These are phyloP conservation scores for Lachnum nothofagi DNA, from an alignment of 2,329 filamentous ascomycete species.

Conservation along the genomic window DNA sequence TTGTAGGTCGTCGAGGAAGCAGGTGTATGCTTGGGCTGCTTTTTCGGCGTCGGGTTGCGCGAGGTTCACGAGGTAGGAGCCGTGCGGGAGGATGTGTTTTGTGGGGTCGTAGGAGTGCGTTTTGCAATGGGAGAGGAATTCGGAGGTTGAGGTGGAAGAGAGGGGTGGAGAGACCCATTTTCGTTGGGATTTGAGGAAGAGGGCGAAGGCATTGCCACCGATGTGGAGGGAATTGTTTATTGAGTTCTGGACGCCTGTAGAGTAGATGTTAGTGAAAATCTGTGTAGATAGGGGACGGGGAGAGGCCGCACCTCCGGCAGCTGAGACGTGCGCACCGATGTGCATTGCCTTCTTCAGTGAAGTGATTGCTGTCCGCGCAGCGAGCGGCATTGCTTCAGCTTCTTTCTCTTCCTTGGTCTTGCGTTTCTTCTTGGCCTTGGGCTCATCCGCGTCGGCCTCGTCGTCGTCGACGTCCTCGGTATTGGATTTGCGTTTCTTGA, in stretches of 20 bases:
- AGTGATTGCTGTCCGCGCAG: constrained; percentile 57
- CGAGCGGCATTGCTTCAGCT: constrained; percentile 57
- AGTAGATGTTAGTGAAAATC: too few relatives aligned
- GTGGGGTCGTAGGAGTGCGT: constrained; percentile 66
- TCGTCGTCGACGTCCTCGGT: constrained; percentile 23
- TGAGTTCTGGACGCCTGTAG: constrained; percentile 77
- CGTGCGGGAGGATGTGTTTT: constrained; percentile 79
- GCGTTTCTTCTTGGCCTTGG: constrained; percentile 37
- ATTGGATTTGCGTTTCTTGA: constrained; percentile 27
- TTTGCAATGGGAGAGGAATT: constrained; percentile 65
- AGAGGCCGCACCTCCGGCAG: constrained; percentile 64
- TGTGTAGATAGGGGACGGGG: too few relatives aligned
- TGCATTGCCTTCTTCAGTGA: constrained; percentile 68
- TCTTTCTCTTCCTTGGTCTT: constrained; percentile 55
- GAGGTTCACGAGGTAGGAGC: constrained; percentile 93
- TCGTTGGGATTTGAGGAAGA: constrained; percentile 93
- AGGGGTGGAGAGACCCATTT: constrained; percentile 88
- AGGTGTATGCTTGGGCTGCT: constrained; percentile 76
- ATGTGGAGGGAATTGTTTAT: constrained; percentile 73
- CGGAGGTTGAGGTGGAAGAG: constrained; percentile 57
- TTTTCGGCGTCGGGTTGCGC: constrained; percentile 77
- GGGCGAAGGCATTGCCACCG: constrained; percentile 85
- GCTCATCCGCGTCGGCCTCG: constrained; percentile 15
- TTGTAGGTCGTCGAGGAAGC: constrained; percentile 81
- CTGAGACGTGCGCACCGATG: constrained; percentile 88